Percentiles rank a stretch among this genome's conserved stretches.
These are phyloP conservation scores for Hypericum androsaemum DNA, from an alignment of 345 rosid genomes.

Conservation along the genomic window DNA sequence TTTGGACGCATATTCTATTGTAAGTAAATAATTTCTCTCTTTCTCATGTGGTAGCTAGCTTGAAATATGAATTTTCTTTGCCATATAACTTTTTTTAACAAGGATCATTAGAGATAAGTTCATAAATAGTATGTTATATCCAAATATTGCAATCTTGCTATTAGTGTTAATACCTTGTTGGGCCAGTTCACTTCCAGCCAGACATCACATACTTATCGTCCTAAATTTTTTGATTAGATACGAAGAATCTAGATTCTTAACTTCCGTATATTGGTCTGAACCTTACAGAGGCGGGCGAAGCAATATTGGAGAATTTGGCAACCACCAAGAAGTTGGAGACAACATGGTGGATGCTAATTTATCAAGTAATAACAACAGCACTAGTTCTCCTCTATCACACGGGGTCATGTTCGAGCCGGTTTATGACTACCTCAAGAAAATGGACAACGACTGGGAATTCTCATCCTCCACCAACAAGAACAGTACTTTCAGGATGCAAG, in stretches of 20 bases:
- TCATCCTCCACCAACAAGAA: conserved; percentile 24
- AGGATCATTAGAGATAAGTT: neutral
- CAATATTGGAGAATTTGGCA: conserved; percentile 28
- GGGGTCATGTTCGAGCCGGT: conserved; percentile 31
- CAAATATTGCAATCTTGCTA: too few species aligned
- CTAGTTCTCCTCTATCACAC: conserved; percentile 11
- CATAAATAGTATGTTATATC: too few species aligned
- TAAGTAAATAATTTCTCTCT: conserved; percentile 26
- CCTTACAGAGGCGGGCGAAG: conserved; percentile 32
- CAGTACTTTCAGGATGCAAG: conserved; percentile 20
- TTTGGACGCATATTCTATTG: conserved; percentile 59
- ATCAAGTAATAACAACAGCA: conserved; percentile 23
- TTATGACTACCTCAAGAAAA: conserved; percentile 37
- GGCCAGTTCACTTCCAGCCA: too few species aligned
- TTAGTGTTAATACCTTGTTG: too few species aligned
- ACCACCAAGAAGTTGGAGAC: conserved; percentile 38
- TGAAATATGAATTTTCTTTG: neutral
- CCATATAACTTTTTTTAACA: conserved; percentile 10
- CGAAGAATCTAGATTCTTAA: neutral
- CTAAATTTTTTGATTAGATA: too few species aligned
- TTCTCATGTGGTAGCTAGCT: neutral
- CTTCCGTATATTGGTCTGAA: neutral
- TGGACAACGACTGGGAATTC: conserved; percentile 35
- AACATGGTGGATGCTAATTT: conserved; percentile 41
- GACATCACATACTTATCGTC: too few species aligned